Conservation (phyloP, 768 basidiomycete species). For the Chlorophyllum brunneum region DNA sequence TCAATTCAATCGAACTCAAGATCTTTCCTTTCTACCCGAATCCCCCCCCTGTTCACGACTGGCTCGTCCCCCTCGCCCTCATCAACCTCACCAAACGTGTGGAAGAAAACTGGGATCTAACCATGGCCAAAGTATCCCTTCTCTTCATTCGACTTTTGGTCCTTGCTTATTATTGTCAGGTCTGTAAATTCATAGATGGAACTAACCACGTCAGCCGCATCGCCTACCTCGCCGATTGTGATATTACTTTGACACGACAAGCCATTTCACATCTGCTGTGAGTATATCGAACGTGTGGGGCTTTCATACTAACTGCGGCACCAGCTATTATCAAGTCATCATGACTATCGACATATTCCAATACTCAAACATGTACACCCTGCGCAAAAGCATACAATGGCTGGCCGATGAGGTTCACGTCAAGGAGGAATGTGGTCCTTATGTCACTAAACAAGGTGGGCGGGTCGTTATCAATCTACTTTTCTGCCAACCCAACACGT, state of each 20-base stretch:
- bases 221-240: conserved; percentile 88
- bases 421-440: conserved; percentile 86
- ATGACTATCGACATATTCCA: conserved; percentile 98
- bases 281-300: conserved; percentile 22
- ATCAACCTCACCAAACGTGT: conserved; percentile 77
- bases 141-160: not conserved
- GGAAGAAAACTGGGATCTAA: conserved; percentile 95
- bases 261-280: conserved; percentile 92
- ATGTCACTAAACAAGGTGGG: conserved; percentile 80
- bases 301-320: not conserved
- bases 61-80: conserved; percentile 92
- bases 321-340: conserved; percentile 91
- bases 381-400: conserved; percentile 83
- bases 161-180: conserved; percentile 31
- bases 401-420: conserved; percentile 84
- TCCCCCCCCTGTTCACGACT: conserved; percentile 84
- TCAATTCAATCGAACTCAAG: conserved; percentile 93
- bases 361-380: conserved; percentile 95
- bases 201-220: conserved; percentile 89
- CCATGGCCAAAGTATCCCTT: conserved; percentile 70
- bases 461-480: conserved; percentile 16
- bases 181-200: conserved; percentile 83
- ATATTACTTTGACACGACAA: conserved; percentile 74
- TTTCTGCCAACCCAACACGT: not conserved
- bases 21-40: conserved; percentile 97